These are phyloP conservation scores for Boletus sensibilis DNA, from an alignment of 768 basidiomycete species.

Conservation along the genomic window DNA sequence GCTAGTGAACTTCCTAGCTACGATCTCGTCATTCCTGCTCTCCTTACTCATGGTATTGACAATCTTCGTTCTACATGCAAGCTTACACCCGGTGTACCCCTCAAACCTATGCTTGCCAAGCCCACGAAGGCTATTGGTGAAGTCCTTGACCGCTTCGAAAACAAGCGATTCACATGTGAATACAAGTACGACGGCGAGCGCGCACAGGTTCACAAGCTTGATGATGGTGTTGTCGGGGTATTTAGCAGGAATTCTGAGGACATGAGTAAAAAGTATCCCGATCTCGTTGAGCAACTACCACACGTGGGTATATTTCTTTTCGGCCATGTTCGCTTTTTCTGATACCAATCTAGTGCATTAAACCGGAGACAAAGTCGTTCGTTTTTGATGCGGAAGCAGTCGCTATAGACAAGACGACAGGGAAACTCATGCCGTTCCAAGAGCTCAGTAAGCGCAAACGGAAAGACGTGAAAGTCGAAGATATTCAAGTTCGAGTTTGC, in stretches of 20 bases:
- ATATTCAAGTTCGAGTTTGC: constrained; percentile 95
- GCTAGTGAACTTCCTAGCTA: constrained; percentile 88
- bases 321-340: not conserved
- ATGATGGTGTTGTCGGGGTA: constrained; percentile 81
- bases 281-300: constrained; percentile 92
- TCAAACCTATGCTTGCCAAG: constrained; percentile 99
- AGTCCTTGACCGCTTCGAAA: constrained; percentile 95
- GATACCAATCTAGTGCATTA: constrained; percentile 65
- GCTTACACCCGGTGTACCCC: constrained; percentile 91
- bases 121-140: constrained; percentile 98
- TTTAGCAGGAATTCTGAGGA: constrained; percentile 98
- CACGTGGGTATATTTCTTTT: constrained; percentile 46
- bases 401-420: constrained; percentile 82
- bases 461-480: constrained; percentile 97
- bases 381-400: constrained; percentile 97
- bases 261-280: constrained; percentile 99
- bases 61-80: constrained; percentile 74
- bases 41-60: constrained; percentile 75
- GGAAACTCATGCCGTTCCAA: constrained; percentile 95
- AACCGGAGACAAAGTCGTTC: constrained; percentile 79
- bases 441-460: constrained; percentile 92
- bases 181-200: constrained; percentile 99
- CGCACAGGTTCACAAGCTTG: constrained; percentile 88
- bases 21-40: constrained; percentile 86
- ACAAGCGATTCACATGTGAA: constrained; percentile 94